Evolutionary conservation across 768 basidiomycete species (phyloP).

Genomic region (Sarcomyxa edulis): DNA sequence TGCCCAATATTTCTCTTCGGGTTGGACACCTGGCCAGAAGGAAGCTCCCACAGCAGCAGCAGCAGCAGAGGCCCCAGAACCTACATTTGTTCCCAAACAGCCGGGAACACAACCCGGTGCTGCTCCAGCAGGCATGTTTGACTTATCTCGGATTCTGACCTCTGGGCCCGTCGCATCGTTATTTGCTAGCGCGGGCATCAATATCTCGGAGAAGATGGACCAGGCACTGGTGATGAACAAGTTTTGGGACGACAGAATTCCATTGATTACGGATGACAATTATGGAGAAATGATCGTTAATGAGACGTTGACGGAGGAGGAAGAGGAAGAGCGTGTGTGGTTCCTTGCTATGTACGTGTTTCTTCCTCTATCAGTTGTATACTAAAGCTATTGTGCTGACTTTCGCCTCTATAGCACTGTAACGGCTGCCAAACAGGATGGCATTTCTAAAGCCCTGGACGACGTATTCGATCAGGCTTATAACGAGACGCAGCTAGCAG

Average conservation of each 20-base stretch:
- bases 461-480: slow-evolving; percentile 69
- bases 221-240: slow-evolving; percentile 23
- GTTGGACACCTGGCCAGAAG: slow-evolving; percentile 75
- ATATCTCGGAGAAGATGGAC: slow-evolving; percentile 54
- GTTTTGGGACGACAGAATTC: slow-evolving; percentile 69
- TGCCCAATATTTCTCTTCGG: slow-evolving; percentile 75
- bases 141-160: slow-evolving; percentile 40
- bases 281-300: slow-evolving; percentile 68
- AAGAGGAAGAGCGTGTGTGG: slow-evolving; percentile 71
- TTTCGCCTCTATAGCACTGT: too few relatives aligned
- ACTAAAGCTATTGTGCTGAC: slow-evolving; percentile 3
- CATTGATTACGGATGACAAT: slow-evolving; percentile 80
- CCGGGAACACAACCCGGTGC: slow-evolving; percentile 17
- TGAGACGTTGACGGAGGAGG: slow-evolving; percentile 58
- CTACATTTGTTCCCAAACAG: slow-evolving; percentile 17
- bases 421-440: slow-evolving; percentile 53
- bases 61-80: slow-evolving; percentile 7
- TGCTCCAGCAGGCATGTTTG: slow-evolving; percentile 23
- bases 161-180: slow-evolving; percentile 49
- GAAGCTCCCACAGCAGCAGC: slow-evolving; percentile 11
- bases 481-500: slow-evolving; percentile 52
- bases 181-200: slow-evolving; percentile 59
- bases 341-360: slow-evolving; percentile 63
- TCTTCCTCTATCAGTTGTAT: slow-evolving; percentile 5
- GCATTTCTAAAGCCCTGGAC: slow-evolving; percentile 67